Percentiles rank a stretch among this genome's conserved stretches.
Conservation (phyloP, 2,329 filamentous ascomycete species). For the Furcasterigmium sp. region DNA sequence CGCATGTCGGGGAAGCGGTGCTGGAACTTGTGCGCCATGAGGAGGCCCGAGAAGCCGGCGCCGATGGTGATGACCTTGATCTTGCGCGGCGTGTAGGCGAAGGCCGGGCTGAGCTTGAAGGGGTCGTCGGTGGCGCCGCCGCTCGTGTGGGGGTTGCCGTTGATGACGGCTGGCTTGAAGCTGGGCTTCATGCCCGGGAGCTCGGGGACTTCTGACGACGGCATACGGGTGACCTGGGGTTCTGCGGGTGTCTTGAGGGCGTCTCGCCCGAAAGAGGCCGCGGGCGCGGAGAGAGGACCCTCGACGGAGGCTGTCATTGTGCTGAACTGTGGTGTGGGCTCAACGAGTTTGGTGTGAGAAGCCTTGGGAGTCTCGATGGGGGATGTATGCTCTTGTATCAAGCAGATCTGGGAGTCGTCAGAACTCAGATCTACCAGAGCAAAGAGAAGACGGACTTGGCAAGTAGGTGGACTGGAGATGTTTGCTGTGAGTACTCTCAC, state of each 20-base stretch:
- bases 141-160: slow-evolving; percentile 1
- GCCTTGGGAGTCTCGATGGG: no score
- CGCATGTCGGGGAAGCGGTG: slow-evolving; percentile 15
- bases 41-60: slow-evolving; percentile 20
- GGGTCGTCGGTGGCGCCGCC: slow-evolving; percentile 15
- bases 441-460: no score
- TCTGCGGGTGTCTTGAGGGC: background rate
- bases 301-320: slow-evolving; percentile 8
- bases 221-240: background rate
- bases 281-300: background rate
- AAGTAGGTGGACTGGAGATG: no score
- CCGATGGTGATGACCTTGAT: slow-evolving; percentile 23
- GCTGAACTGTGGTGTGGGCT: background rate
- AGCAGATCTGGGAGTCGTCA: no score
- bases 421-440: no score
- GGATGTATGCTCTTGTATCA: no score
- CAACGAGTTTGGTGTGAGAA: no score
- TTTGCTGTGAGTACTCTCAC: no score
- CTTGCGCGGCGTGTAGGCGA: slow-evolving; percentile 23
- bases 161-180: background rate
- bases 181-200: background rate
- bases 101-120: slow-evolving; percentile 15
- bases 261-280: background rate
- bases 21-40: slow-evolving; percentile 22
- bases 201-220: slow-evolving; percentile 5